Evolutionary conservation across 2,329 filamentous ascomycete genomes (phyloP).

Genomic region (Aspergillus pseudoglaucus): DNA sequence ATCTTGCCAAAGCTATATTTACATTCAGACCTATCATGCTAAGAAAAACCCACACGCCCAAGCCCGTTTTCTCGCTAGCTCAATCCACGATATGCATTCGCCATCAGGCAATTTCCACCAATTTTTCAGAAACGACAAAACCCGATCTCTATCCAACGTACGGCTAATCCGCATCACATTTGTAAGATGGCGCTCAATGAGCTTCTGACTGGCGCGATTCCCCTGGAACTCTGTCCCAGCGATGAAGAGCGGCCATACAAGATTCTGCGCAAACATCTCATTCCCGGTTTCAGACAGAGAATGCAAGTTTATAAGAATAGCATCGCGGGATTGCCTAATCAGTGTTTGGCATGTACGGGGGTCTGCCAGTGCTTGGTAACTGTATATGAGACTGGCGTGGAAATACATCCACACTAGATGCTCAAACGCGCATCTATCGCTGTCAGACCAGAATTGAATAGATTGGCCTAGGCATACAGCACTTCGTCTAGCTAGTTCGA

Average conservation of each 20-base stretch:
- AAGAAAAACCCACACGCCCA: conserved; percentile 7
- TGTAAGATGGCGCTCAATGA: conserved; percentile 1
- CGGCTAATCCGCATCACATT: conserved; percentile 9
- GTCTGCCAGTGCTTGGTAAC: conserved; percentile 10
- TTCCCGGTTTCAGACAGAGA: conserved; percentile 6
- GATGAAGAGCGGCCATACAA: conserved; percentile 24
- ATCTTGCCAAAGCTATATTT: no score
- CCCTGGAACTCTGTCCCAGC: conserved; percentile 17
- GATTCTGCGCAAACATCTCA: conserved; percentile 16
- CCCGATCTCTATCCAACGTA: conserved; percentile 5
- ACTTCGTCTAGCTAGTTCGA: conserved; percentile 1
- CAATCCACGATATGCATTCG: conserved; percentile 8
- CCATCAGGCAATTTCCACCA: conserved; percentile 2
- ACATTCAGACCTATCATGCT: conserved; percentile 1
- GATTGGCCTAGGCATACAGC: conserved; percentile 2
- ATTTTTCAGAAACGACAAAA: conserved; percentile 5
- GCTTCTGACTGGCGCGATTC: conserved; percentile 1
- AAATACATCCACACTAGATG: conserved; percentile 13
- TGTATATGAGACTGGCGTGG: conserved; percentile 15
- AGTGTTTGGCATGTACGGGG: background rate
- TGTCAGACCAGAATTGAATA: conserved; percentile 6
- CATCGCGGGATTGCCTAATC: conserved; percentile 3
- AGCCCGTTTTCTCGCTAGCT: conserved; percentile 7
- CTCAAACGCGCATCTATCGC: conserved; percentile 8
- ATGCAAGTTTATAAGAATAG: conserved; percentile 7